A percentile compares a stretch with the other conserved stretches of the same genome.
Conservation (phyloP, 2,329 filamentous ascomycete species). For the Mariannaea sp. region DNA sequence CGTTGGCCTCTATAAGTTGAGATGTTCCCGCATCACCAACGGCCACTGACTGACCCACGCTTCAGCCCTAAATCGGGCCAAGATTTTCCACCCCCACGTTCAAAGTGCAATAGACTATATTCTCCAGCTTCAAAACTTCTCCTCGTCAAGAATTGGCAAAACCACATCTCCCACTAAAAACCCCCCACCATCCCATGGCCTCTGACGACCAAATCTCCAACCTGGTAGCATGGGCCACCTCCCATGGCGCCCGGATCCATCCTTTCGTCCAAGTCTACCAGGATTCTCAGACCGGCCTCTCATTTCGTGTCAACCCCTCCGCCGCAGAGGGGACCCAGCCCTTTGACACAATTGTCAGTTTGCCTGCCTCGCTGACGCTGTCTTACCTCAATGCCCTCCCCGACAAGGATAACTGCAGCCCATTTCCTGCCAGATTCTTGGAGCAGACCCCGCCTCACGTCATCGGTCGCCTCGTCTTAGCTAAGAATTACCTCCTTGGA, state of each 20-base stretch:
- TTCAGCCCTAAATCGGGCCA: neutral
- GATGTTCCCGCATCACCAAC: too few species aligned
- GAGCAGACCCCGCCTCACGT: conserved; percentile 59
- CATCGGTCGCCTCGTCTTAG: conserved; percentile 68
- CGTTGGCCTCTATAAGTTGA: too few species aligned
- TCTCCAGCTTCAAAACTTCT: too few species aligned
- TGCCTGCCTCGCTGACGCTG: conserved; percentile 58
- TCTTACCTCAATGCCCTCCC: conserved; percentile 62
- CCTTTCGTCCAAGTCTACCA: conserved; percentile 57
- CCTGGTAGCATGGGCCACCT: conserved; percentile 55
- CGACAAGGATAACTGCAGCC: conserved; percentile 19
- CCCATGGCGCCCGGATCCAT: conserved; percentile 55
- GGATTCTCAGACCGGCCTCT: conserved; percentile 56
- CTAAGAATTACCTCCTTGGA: conserved; percentile 67
- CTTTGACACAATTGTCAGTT: conserved; percentile 54
- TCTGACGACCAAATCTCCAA: neutral
- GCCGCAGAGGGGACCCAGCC: conserved; percentile 37
- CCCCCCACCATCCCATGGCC: too few species aligned
- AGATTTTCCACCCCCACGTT: neutral
- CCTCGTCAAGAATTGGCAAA: too few species aligned
- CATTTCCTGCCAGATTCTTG: conserved; percentile 58
- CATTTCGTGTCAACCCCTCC: conserved; percentile 54
- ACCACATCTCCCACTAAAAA: too few species aligned
- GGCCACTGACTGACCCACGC: neutral
- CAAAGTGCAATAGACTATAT: neutral